Percentiles rank a stretch among this genome's conserved stretches.
Evolutionary conservation across 1,284 basidiomycete species (phyloP).

Genomic region (Peniophora sp.): DNA sequence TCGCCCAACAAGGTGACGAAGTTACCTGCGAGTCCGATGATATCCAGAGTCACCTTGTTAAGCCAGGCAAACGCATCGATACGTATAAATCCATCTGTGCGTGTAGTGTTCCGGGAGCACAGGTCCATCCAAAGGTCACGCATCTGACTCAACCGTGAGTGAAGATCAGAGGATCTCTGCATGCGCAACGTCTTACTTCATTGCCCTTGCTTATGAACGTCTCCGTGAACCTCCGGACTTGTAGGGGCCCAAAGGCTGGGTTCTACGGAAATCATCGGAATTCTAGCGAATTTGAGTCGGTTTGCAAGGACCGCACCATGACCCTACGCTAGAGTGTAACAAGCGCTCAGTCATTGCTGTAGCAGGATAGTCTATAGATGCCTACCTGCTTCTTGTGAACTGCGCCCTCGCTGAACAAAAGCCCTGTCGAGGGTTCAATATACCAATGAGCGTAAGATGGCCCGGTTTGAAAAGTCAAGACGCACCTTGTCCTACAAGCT

Average conservation of each 20-base stretch:
- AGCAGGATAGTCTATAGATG: too few relatives aligned
- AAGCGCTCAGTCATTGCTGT: background rate
- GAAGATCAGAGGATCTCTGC: background rate
- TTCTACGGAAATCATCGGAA: slow-evolving; percentile 13
- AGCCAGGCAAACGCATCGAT: slow-evolving; percentile 36
- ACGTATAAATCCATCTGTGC: slow-evolving; percentile 8
- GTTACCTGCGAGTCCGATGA: slow-evolving; percentile 39
- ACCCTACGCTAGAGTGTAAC: slow-evolving; percentile 3
- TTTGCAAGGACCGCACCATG: slow-evolving; percentile 4
- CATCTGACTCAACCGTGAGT: slow-evolving; percentile 10
- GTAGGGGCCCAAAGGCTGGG: slow-evolving; percentile 24
- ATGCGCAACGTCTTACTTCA: slow-evolving; percentile 10
- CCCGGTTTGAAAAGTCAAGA: background rate
- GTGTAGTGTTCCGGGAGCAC: slow-evolving; percentile 1
- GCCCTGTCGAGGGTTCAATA: slow-evolving; percentile 17
- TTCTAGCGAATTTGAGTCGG: too few relatives aligned
- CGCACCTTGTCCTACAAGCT: slow-evolving; percentile 37
- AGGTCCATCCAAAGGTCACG: slow-evolving; percentile 16
- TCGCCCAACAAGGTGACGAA: background rate
- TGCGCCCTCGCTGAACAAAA: slow-evolving; percentile 34
- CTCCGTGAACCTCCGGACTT: slow-evolving; percentile 22
- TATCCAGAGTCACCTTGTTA: slow-evolving; percentile 37
- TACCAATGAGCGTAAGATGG: background rate
- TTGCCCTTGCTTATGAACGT: slow-evolving; percentile 23
- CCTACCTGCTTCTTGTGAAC: background rate